Evolutionary conservation across 495 filamentous ascomycete genomes (phyloP).

Genomic region (Aspergillus bertholletiae): DNA sequence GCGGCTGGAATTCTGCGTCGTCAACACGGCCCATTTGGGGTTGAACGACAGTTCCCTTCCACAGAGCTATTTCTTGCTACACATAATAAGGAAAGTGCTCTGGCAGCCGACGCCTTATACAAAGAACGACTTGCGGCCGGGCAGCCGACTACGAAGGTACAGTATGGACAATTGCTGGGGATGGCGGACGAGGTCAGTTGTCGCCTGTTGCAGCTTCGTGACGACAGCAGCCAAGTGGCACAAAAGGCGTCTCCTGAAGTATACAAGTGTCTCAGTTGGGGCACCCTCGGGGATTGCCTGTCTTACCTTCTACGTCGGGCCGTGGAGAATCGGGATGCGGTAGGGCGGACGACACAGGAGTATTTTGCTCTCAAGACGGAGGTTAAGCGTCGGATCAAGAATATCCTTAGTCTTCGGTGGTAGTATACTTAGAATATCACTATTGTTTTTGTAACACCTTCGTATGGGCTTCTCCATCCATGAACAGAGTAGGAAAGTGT

Average conservation of each 20-base stretch:
- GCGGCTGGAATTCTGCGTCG: conserved; percentile 39
- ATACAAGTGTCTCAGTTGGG: conserved; percentile 92
- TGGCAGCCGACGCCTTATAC: conserved; percentile 29
- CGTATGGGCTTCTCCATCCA: no score
- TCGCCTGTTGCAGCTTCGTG: conserved; percentile 56
- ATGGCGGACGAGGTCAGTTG: conserved; percentile 92
- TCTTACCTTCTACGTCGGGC: conserved; percentile 83
- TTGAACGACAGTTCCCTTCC: conserved; percentile 31
- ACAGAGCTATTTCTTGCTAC: conserved; percentile 39
- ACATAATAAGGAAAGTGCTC: conserved; percentile 35
- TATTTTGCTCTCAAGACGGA: conserved; percentile 67
- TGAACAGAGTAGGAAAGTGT: no score
- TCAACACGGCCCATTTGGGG: conserved; percentile 40
- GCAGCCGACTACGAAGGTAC: conserved; percentile 31
- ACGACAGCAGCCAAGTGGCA: conserved; percentile 18
- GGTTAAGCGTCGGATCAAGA: conserved; percentile 22
- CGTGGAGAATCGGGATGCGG: conserved; percentile 84
- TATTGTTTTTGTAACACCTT: not conserved
- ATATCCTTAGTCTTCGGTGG: not conserved
- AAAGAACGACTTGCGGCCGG: conserved; percentile 25
- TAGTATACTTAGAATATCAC: no score
- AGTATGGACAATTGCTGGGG: conserved; percentile 69
- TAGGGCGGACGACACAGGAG: conserved; percentile 64
- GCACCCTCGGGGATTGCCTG: conserved; percentile 78
- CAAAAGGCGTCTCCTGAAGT: conserved; percentile 45